Evolutionary conservation across 2,329 filamentous ascomycete genomes (phyloP), one percentile per base, ranked within the genome.

Genomic region (Hymenoscyphus infarciens): DNA sequence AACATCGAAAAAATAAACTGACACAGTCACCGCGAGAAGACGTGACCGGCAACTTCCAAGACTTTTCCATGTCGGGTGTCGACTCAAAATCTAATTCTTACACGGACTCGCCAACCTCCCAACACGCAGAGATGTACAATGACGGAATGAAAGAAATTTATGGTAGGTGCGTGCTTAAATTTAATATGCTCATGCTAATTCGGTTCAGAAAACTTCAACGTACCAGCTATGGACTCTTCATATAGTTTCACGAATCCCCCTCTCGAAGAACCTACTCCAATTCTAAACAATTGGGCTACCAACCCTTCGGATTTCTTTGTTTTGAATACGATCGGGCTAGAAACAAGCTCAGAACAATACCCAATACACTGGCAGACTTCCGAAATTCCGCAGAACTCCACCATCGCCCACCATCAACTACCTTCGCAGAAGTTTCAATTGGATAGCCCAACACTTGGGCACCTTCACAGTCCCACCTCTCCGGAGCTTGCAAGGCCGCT

Each of bases 91-190:
- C 42, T 6, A 38, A 54, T 60, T 60, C 58, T 38, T 60, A 54
- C 27, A 55, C 58, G 2, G 29, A 54, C 33, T 60, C 58, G n/a
- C 58, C 58, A 19, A 16, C 45, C 7, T 60, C 58, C 27, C 58
- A 60, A 13, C 58, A 54, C 22, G 49, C 27, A 25, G 58, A 60
- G 29, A 42, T 39, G 5, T 45, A 54, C 25, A 13, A 16, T 16
- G 58, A 60, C n/a, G 58, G 45, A 11, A 54, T 60, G 45, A 60
- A 60, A 49, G 53, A 39, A 15, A 16, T 55, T 19, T 60, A 60
- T 33, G 49, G 58, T 60, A 38, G n/a, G 39, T 49, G 6, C 8
- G 10, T 5, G 53, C 27, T 31, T 10, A 13, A 33, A 29, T 11
- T 16, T 15, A 31, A 25, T 31, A 35, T 19, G 7, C 16, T 10